Conservation (phyloP, 495 filamentous ascomycete species). For the Chaetomium tenue region DNA sequence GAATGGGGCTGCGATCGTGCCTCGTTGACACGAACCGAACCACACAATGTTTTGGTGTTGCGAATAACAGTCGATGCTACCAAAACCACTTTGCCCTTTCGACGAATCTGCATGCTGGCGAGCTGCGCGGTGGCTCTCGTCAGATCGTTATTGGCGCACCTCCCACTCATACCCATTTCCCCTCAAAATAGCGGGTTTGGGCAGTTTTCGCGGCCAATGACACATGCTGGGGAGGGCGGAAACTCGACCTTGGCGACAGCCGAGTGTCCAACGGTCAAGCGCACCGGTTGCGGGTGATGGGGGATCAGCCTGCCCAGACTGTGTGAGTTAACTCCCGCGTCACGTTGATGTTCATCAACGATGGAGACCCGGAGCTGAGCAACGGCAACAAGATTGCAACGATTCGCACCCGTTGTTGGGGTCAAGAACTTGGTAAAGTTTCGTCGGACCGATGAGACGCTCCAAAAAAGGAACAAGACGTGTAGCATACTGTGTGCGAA, state of each 20-base stretch:
- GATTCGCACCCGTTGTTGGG: slow-evolving; percentile 2
- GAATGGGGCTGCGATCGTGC: slow-evolving; percentile 24
- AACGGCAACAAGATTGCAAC: slow-evolving; percentile 25
- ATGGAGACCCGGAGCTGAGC: slow-evolving; percentile 25
- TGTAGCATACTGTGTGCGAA: no score
- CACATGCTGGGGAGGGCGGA: neutral
- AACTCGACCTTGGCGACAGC: slow-evolving; percentile 24
- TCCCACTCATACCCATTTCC: neutral
- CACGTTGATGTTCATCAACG: neutral
- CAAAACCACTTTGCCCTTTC: neutral
- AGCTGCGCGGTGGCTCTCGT: slow-evolving; percentile 4
- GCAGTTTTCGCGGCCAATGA: slow-evolving; percentile 5
- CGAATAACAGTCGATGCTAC: slow-evolving; percentile 12
- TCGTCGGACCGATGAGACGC: neutral
- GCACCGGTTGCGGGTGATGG: slow-evolving; percentile 8
- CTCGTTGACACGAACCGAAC: slow-evolving; percentile 13
- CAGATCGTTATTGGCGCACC: slow-evolving; percentile 8
- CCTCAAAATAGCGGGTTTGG: slow-evolving; percentile 12
- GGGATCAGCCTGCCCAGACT: neutral
- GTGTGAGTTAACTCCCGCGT: neutral
- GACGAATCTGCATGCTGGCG: slow-evolving; percentile 11
- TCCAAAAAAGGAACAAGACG: neutral
- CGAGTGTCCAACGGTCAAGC: slow-evolving; percentile 13
- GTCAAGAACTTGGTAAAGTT: neutral
- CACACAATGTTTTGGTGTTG: slow-evolving; percentile 15